A percentile compares a stretch with the other conserved stretches of the same genome.
These are phyloP conservation scores for Synchytrium microbalum DNA, from an alignment of 371 early-diverging fungal species.

Conservation along the genomic window DNA sequence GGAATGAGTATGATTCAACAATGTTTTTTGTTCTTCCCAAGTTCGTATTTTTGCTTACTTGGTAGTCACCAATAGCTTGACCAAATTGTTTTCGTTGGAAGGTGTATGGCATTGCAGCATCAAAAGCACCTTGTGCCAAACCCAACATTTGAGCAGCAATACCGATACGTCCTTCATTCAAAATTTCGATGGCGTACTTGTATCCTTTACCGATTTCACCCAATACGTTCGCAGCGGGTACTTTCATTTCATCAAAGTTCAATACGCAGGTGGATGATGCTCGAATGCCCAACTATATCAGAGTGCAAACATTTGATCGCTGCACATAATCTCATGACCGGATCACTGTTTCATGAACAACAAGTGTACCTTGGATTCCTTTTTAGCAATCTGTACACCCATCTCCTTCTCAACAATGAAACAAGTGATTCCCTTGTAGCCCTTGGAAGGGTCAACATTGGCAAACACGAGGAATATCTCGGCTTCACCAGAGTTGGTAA, in stretches of 20 bases:
- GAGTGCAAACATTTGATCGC: too few relatives aligned
- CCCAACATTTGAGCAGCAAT: constrained; percentile 98
- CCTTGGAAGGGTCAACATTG: constrained; percentile 86
- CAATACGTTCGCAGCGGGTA: constrained; percentile 82
- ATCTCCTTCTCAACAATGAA: constrained; percentile 91
- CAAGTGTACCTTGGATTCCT: constrained; percentile 76
- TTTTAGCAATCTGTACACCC: constrained; percentile 93
- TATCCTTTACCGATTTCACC: constrained; percentile 96
- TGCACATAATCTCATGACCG: not conserved
- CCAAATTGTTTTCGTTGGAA: constrained; percentile 96
- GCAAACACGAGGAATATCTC: constrained; percentile 97
- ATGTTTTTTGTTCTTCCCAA: constrained; percentile 1
- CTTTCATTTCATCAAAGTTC: constrained; percentile 86
- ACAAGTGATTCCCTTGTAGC: constrained; percentile 97
- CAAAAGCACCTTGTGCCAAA: constrained; percentile 90
- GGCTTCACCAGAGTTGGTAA: constrained; percentile 67
- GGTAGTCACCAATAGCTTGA: constrained; percentile 78
- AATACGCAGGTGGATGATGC: constrained; percentile 92
- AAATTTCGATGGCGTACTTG: constrained; percentile 95
- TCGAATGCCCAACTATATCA: constrained; percentile 79
- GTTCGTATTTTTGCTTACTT: constrained; percentile 32
- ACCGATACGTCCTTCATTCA: constrained; percentile 97
- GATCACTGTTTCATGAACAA: not conserved
- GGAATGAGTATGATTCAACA: constrained; percentile 5
- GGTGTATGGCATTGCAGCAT: constrained; percentile 83